phyloP scores from a whole-genome alignment of 345 rosid species.

The Cardamine occulta region DNA sequence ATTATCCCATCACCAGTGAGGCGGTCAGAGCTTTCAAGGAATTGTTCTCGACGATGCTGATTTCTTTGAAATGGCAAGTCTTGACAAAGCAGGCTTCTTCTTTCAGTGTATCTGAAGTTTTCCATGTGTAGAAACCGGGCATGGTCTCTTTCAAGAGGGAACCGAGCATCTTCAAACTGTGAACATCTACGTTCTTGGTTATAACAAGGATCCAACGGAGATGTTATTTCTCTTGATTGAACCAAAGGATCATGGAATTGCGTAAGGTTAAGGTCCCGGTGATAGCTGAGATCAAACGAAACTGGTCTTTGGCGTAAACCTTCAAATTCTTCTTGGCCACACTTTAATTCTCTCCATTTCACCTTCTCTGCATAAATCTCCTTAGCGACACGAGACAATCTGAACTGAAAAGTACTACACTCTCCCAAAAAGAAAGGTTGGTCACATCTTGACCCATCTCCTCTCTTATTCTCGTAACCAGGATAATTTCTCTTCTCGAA shows the following conservation, averaged over 20 bases:
- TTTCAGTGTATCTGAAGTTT: slow-evolving; percentile 4
- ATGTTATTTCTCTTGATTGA: slow-evolving; percentile 24
- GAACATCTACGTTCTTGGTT: not conserved
- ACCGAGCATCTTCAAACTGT: not conserved
- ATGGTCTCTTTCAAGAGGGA: slow-evolving; percentile 15
- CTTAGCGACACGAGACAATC: slow-evolving; percentile 30
- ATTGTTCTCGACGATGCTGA: slow-evolving; percentile 5
- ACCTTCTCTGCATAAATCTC: slow-evolving; percentile 36
- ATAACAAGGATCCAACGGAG: not conserved
- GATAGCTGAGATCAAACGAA: slow-evolving; percentile 14
- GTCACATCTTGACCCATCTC: slow-evolving; percentile 56
- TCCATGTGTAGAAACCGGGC: slow-evolving; percentile 5
- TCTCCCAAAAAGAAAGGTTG: slow-evolving; percentile 53
- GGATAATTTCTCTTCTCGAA: slow-evolving; percentile 53
- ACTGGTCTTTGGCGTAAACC: not conserved
- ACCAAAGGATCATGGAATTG: slow-evolving; percentile 20
- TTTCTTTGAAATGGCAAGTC: not conserved
- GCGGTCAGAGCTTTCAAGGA: not conserved
- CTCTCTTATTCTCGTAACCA: slow-evolving; percentile 59
- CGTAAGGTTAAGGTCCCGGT: not conserved
- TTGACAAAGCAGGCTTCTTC: not conserved
- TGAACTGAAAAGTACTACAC: slow-evolving; percentile 59
- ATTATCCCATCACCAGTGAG: not conserved
- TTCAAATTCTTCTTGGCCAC: not conserved
- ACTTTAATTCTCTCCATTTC: slow-evolving; percentile 15